These are phyloP conservation scores for Colletotrichum navitas DNA, from an alignment of 2,329 filamentous ascomycete species.

Conservation along the genomic window DNA sequence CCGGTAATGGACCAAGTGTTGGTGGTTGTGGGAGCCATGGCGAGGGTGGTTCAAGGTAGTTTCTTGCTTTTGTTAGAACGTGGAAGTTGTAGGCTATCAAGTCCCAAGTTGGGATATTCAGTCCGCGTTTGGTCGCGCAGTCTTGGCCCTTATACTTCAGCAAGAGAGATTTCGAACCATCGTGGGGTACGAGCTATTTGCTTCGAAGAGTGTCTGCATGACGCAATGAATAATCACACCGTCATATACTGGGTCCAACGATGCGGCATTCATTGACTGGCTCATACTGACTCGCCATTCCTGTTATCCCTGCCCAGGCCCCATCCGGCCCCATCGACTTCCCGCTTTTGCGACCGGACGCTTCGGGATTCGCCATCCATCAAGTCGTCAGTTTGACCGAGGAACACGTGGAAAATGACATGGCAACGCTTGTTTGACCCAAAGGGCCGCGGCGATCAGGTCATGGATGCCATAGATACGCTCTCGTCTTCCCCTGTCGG, in stretches of 20 bases:
- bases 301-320: slow-evolving; percentile 9
- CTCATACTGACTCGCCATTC: slow-evolving; percentile 20
- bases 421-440: neutral
- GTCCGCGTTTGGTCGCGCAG: neutral
- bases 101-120: too few relatives aligned
- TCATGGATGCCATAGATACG: slow-evolving; percentile 17
- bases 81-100: neutral
- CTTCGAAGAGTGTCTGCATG: slow-evolving; percentile 25
- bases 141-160: neutral
- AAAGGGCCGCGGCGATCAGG: slow-evolving; percentile 5
- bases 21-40: slow-evolving; percentile 54
- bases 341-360: slow-evolving; percentile 5
- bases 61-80: neutral
- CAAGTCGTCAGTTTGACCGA: neutral
- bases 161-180: neutral
- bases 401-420: neutral
- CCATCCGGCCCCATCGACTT: slow-evolving; percentile 9
- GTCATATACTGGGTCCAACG: slow-evolving; percentile 23
- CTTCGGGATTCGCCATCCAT: slow-evolving; percentile 10
- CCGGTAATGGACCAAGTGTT: slow-evolving; percentile 67
- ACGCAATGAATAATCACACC: slow-evolving; percentile 32
- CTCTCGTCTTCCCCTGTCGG: slow-evolving; percentile 3
- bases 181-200: slow-evolving; percentile 3
- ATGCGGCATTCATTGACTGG: slow-evolving; percentile 14
- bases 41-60: neutral